Evolutionary conservation across 805 yeast genomes (phyloP).

Genomic region (Hanseniaspora valbyensis): DNA sequence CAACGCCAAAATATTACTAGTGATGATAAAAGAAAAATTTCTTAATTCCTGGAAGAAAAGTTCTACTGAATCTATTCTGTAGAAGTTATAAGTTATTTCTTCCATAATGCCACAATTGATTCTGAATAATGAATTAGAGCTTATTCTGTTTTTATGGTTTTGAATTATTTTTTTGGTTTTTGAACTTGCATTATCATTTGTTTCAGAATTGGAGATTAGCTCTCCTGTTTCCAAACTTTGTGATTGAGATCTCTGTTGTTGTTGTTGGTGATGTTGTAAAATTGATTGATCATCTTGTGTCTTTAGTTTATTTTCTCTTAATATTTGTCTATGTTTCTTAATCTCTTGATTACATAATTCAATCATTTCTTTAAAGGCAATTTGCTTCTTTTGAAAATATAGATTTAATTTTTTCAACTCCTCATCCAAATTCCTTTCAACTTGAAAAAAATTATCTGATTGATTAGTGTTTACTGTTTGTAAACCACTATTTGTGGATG

Average conservation of each 20-base stretch:
- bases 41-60: conserved; percentile 17
- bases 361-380: not conserved
- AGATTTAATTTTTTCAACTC: not conserved
- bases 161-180: not conserved
- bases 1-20: conserved; percentile 20
- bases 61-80: conserved; percentile 15
- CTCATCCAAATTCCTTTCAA: conserved; percentile 5
- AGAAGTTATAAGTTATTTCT: conserved; percentile 1
- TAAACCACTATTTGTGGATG: not conserved
- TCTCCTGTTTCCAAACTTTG: not conserved
- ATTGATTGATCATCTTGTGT: not conserved
- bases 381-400: not conserved
- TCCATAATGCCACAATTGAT: not conserved
- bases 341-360: conserved; percentile 6
- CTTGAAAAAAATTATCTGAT: not conserved
- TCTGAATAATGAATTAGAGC: not conserved
- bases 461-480: conserved; percentile 7
- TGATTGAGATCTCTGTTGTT: too few species aligned
- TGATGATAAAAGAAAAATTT: conserved; percentile 17
- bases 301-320: conserved; percentile 1
- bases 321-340: not conserved
- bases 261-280: too few species aligned
- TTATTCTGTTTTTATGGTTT: not conserved
- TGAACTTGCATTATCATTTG: not conserved
- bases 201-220: not conserved